Conservation (phyloP, 2,329 filamentous ascomycete species). For the Stagonosporopsis vannaccii region DNA sequence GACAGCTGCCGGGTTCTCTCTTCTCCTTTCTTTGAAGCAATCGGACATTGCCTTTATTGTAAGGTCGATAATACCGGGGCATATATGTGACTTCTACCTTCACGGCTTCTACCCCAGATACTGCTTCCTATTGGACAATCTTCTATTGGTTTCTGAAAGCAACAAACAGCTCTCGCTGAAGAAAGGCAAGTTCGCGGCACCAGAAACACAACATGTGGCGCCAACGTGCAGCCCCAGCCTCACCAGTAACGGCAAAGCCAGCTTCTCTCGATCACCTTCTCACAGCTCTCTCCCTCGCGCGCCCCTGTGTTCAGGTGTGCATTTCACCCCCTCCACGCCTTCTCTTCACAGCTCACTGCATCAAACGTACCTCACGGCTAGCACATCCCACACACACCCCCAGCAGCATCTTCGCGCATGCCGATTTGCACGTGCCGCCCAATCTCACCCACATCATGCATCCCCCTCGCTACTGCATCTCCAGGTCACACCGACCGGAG, state of each 20-base stretch:
- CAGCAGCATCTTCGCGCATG: background rate
- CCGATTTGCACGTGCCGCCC: background rate
- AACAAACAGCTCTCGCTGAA: too few species aligned
- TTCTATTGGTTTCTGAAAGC: too few species aligned
- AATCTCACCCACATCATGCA: background rate
- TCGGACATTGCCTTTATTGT: background rate
- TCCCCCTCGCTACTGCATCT: too few species aligned
- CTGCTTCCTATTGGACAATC: background rate
- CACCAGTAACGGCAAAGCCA: too few species aligned
- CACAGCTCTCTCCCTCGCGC: background rate
- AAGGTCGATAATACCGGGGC: too few species aligned
- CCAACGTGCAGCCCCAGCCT: background rate
- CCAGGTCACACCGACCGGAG: too few species aligned
- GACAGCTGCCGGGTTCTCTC: background rate
- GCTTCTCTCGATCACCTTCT: background rate
- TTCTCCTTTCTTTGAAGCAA: background rate
- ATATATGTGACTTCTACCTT: too few species aligned
- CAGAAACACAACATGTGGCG: background rate
- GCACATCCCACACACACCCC: too few species aligned
- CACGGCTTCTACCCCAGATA: background rate
- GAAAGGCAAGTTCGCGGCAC: background rate
- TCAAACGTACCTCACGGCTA: background rate
- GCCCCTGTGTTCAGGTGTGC: too few species aligned
- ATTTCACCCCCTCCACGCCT: too few species aligned
- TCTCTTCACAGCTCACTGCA: too few species aligned